Evolutionary conservation across 352 stramenopile genomes (phyloP), one percentile per base, ranked within the genome.

Genomic region (Pythium insidiosum): DNA sequence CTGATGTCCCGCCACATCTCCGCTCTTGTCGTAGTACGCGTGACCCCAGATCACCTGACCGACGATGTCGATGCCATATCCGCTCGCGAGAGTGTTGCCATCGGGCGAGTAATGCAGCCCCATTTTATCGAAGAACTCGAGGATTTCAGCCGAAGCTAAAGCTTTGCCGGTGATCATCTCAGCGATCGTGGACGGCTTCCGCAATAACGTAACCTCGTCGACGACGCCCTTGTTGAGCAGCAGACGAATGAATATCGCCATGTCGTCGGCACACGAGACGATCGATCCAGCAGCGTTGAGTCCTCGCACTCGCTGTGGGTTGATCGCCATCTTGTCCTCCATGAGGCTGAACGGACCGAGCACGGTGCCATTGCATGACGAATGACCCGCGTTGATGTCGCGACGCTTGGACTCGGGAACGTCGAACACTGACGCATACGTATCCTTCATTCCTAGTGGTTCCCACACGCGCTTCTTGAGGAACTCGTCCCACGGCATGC

Each of bases 11-110:
- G 50, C 25, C 2, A 69, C 78, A 49, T 88, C 75, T 2, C 70
- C 72, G 23, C 69, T 71, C 49, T 88, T 88, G 55, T 88, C 75
- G 18, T 65, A 63, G 44, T 88, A 85, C 23, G 68, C 63, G 43
- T 81, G 64, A 4, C 75, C 75, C 69, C 69, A 84, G 35, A 81
- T 61, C 0, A 60, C 70, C 11, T 67, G 54, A 0, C 61, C 66
- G 38, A 81, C 50, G 42, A 68, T 73, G 37, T 88, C 75, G 35
- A 88, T 71, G 13, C 72, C 75, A 21, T 88, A 88, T 4, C 75
- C 75, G 4, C 72, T 69, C 1, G 68, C 53, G 11, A 85, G 50
- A 4, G 66, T 73, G 31, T 67, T 61, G 19, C 72, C 75, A 4
- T 88, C 73, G 0, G 56, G 45, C 0, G 56, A 50, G 43, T 58